phyloP scores from a whole-genome alignment of 2,329 filamentous ascomycete species.

The Ascochyta koolunga region DNA sequence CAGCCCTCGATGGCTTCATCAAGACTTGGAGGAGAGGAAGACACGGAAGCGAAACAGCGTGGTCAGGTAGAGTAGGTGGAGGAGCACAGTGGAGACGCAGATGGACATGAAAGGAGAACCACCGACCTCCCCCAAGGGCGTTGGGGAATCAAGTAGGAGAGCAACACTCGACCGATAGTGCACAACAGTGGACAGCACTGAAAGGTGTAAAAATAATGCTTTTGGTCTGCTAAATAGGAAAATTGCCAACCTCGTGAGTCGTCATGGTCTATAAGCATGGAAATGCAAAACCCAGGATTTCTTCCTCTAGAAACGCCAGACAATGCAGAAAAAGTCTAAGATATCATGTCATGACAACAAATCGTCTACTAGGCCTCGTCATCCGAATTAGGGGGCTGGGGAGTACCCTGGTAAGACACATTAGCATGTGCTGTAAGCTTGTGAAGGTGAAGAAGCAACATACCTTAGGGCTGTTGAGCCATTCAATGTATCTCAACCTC shows the following conservation, averaged over 20 bases:
- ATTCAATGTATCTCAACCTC: slow-evolving; percentile 79
- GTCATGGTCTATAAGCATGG: slow-evolving; percentile 15
- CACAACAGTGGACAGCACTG: not conserved
- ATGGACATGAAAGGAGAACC: too few relatives aligned
- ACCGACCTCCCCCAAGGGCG: too few relatives aligned
- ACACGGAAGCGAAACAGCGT: too few relatives aligned
- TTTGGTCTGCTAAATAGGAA: slow-evolving; percentile 18
- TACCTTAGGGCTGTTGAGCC: slow-evolving; percentile 73
- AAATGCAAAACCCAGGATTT: slow-evolving; percentile 13
- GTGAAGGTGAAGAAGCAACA: slow-evolving; percentile 2
- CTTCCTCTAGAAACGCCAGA: slow-evolving; percentile 23
- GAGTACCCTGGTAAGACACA: slow-evolving; percentile 41
- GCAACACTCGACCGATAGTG: too few relatives aligned
- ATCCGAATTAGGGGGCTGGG: slow-evolving; percentile 49
- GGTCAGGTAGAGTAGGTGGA: too few relatives aligned
- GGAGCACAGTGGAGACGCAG: too few relatives aligned
- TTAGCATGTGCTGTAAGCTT: slow-evolving; percentile 24
- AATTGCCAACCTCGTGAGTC: slow-evolving; percentile 18
- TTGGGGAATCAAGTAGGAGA: too few relatives aligned
- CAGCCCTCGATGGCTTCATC: too few relatives aligned
- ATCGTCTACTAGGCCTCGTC: slow-evolving; percentile 43
- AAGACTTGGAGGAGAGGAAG: too few relatives aligned
- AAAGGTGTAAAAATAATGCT: slow-evolving; percentile 9
- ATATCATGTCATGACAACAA: slow-evolving; percentile 18
- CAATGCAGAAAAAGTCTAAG: slow-evolving; percentile 28